These are phyloP conservation scores for Gliomastix tumulicola DNA, from an alignment of 2,329 filamentous ascomycete genomes.

Conservation along the genomic window DNA sequence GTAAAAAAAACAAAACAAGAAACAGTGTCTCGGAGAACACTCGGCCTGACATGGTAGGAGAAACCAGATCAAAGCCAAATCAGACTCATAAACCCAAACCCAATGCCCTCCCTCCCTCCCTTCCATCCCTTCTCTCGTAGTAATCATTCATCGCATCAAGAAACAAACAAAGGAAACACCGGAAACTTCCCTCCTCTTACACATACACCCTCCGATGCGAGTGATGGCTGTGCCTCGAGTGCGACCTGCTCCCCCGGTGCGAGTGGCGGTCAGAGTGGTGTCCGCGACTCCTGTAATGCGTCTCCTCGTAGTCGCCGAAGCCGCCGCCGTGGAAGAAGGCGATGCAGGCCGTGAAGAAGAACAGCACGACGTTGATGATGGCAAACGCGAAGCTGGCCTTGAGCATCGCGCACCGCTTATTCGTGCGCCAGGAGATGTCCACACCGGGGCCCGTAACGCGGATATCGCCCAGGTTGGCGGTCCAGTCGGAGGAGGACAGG, in stretches of 20 bases:
- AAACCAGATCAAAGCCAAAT: no score
- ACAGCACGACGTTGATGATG: slow-evolving; percentile 82
- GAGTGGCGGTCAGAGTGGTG: slow-evolving; percentile 31
- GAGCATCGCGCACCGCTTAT: slow-evolving; percentile 85
- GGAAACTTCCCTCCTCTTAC: slow-evolving; percentile 13
- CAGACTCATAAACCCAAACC: no score
- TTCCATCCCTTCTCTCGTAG: no score
- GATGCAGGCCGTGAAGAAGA: slow-evolving; percentile 68
- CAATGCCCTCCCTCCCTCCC: no score
- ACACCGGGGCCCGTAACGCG: slow-evolving; percentile 44
- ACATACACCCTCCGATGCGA: slow-evolving; percentile 47
- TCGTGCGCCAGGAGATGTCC: slow-evolving; percentile 37
- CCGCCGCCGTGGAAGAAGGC: slow-evolving; percentile 52
- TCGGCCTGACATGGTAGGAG: no score
- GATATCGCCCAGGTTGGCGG: slow-evolving; percentile 55
- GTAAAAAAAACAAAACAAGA: no score
- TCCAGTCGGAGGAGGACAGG: slow-evolving; percentile 44
- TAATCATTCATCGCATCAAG: no score
- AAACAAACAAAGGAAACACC: background rate
- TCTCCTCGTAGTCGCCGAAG: slow-evolving; percentile 21
- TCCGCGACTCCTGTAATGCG: slow-evolving; percentile 11
- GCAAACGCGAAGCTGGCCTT: slow-evolving; percentile 85
- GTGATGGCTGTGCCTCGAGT: slow-evolving; percentile 34
- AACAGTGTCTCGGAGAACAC: no score
- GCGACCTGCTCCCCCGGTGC: slow-evolving; percentile 24